These are phyloP conservation scores for Malus asiatica DNA, from an alignment of 306 rosid genomes.

Conservation along the genomic window DNA sequence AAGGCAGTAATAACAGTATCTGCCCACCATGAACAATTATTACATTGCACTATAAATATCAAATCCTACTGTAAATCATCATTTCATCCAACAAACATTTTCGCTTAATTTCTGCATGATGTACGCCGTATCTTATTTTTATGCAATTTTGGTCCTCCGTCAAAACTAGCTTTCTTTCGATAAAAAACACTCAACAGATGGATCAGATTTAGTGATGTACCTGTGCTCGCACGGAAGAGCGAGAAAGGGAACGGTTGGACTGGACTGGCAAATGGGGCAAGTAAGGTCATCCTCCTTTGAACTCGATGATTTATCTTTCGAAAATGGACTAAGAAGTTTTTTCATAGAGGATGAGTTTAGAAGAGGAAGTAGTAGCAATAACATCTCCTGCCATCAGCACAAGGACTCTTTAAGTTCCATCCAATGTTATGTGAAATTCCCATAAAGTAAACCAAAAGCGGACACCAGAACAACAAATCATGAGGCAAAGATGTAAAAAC, in stretches of 20 bases:
- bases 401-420: constrained; percentile 5
- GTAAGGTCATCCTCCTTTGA: constrained; percentile 54
- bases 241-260: constrained; percentile 78
- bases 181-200: not conserved
- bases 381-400: constrained; percentile 80
- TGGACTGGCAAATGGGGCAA: constrained; percentile 82
- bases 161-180: not conserved
- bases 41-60: not conserved
- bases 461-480: not conserved
- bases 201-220: constrained; percentile 24
- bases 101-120: not conserved
- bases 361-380: constrained; percentile 92
- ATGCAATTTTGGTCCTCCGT: not conserved
- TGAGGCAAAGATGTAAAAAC: not conserved
- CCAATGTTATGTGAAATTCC: not conserved
- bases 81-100: not conserved
- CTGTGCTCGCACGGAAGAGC: constrained; percentile 98
- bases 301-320: constrained; percentile 79
- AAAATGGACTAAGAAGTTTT: constrained; percentile 76
- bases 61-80: not conserved
- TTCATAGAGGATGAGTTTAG: constrained; percentile 80
- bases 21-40: constrained; percentile 19
- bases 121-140: not conserved
- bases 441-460: not conserved
- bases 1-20: constrained; percentile 97